Conservation (phyloP, 179 eudicot species). For the Patellifolia procumbens region DNA sequence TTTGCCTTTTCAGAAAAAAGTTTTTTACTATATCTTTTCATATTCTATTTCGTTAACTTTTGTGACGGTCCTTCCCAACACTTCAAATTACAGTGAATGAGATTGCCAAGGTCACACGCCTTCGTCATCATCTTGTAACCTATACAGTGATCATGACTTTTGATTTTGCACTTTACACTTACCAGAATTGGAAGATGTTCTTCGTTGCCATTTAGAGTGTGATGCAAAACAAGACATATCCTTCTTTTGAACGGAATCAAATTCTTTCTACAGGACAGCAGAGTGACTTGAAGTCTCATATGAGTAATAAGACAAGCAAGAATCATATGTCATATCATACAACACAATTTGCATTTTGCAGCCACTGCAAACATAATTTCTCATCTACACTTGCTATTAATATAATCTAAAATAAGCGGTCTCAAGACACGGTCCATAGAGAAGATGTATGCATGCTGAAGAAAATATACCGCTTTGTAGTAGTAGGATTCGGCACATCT, state of each 20-base stretch:
- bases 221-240: slow-evolving; percentile 25
- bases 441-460: slow-evolving; percentile 1
- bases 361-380: slow-evolving; percentile 16
- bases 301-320: slow-evolving; percentile 27
- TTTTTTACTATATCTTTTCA: slow-evolving; percentile 10
- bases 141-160: neutral
- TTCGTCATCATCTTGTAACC: slow-evolving; percentile 21
- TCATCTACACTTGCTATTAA: neutral
- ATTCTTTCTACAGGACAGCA: slow-evolving; percentile 21
- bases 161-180: slow-evolving; percentile 20
- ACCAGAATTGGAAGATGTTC: slow-evolving; percentile 27
- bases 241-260: slow-evolving; percentile 31
- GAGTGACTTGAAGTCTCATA: slow-evolving; percentile 16
- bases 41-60: slow-evolving; percentile 28
- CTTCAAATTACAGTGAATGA: slow-evolving; percentile 10
- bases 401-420: neutral
- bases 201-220: slow-evolving; percentile 16
- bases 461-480: slow-evolving; percentile 1
- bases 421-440: neutral
- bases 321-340: slow-evolving; percentile 37
- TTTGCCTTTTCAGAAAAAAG: slow-evolving; percentile 23
- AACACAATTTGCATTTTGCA: neutral
- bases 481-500: neutral
- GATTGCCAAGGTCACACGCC: slow-evolving; percentile 29
- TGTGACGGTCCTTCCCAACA: slow-evolving; percentile 23